Evolutionary conservation across 306 rosid species (phyloP), one percentile per base, ranked within the genome.

Genomic region (Corylus avellana): DNA sequence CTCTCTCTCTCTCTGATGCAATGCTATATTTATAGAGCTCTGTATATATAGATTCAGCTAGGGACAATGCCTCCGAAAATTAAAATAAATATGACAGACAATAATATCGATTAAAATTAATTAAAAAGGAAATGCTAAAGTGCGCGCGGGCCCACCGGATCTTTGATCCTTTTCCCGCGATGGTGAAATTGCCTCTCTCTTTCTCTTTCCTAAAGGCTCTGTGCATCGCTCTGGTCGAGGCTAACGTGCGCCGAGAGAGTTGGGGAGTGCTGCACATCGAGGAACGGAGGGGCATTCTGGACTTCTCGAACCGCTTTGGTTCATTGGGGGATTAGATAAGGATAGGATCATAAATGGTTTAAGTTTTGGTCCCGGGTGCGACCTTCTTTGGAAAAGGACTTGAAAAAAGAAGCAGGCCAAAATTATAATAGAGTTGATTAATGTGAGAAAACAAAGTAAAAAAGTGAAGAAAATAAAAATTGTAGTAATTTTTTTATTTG

Each of bases 61-160:
- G 18, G 49, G 47, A 17, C 25, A 35, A 42, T 1, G 14, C 9
- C 10, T 61, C 3, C 25, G 13, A 0, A 5, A 9, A 9, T 18
- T 0, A 68, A 44, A 58, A 7, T 35, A 39, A 53, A 2, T 53
- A 3, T 9, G 70, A 4, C 0, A 47, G 35, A 58, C n/a, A 50
- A 74, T 68, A 39, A 14, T 12, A 49, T 49, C 9, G 0, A 32
- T 42, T 37, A 25, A 59, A 68, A 77, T 5, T 5, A 42, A 42
- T 42, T 8, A 32, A 32, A 32, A 16, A 56, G 35, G 73, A 12
- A 32, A 1, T 58, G 70, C 27, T 71, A 58, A 8, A 6, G 18
- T 67, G 79, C 12, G 22, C 12, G 77, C 1, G 73, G 88, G 80
- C 84, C 85, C 87, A 80, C 83, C 46, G 47, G 73, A 87, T 87